Conservation (phyloP, 106 monocot genomes). For the Dioscorea alata region DNA sequence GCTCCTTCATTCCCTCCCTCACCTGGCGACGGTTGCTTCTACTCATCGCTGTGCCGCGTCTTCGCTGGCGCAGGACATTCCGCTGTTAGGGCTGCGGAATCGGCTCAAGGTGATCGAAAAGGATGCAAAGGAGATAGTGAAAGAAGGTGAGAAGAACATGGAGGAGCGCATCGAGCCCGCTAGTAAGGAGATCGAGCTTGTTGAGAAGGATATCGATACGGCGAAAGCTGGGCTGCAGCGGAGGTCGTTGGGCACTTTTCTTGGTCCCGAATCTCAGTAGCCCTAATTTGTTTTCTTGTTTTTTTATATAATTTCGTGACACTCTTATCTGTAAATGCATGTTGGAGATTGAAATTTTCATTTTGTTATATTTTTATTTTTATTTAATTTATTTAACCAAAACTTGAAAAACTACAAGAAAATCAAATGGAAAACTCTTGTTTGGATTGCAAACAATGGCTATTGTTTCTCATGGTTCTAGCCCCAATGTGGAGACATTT, state of each 20-base stretch:
- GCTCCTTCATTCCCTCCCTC: neutral
- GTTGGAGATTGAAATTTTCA: too few species aligned
- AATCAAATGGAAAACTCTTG: too few species aligned
- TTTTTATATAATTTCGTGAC: too few species aligned
- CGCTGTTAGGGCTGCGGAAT: conserved; percentile 71
- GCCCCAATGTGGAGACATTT: too few species aligned
- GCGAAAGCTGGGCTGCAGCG: conserved; percentile 26
- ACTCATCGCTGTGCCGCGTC: conserved; percentile 21
- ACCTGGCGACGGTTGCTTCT: conserved; percentile 17
- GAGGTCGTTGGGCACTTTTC: conserved; percentile 76
- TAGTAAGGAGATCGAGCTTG: conserved; percentile 24
- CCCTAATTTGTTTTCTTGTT: conserved; percentile 10
- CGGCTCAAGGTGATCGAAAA: conserved; percentile 61
- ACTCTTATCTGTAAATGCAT: too few species aligned
- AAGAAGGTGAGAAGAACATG: conserved; percentile 30
- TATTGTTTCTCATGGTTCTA: too few species aligned
- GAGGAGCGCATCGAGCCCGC: conserved; percentile 32
- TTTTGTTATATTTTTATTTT: too few species aligned
- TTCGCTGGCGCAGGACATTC: conserved; percentile 52
- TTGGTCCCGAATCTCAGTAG: conserved; percentile 55
- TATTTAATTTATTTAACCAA: too few species aligned
- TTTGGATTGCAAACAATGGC: too few species aligned
- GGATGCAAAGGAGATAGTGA: conserved; percentile 54
- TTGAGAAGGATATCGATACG: neutral
- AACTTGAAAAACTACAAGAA: too few species aligned